Base-by-base conservation (phyloP, 768 basidiomycete genomes). In the Phlebiopsis flavidoalba region DNA sequence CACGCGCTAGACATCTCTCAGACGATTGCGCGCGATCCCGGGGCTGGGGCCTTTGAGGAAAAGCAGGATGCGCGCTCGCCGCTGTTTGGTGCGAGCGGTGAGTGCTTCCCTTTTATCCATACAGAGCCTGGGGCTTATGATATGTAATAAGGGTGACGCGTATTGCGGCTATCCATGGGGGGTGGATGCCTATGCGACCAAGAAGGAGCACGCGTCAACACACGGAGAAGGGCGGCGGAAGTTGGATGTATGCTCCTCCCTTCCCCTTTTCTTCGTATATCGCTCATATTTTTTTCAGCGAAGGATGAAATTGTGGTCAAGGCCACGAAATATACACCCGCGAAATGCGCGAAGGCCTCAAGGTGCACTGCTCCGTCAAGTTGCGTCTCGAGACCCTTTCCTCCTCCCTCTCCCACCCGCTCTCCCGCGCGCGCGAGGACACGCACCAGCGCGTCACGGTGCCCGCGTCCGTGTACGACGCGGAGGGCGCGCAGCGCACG, bases 111-210 rank as follows among this genome's bases (percentile, higher is more conserved):
- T 8, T 33, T 53, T 53, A 69, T n/a, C n/a, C 15, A 73, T 19
- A n/a, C 21, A 24, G n/a, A 12, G 5, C 11, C 12, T 11, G 7
- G 49, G 3, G 7, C 19, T 8, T 10, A 12, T 11, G 21, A 11
- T 22, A 7, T 3, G 12, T 3, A 6, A n/a, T 35, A 55, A 37
- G 53, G 11, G 21, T 19, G 53, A 55, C 8, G 53, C 19, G 19
- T 55, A 5, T 43, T 55, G 0, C 90, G 88, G 88, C 87, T 86
- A 85, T 63, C 87, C 21, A 69, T 89, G 33, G n/a, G n/a, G 88
- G 90, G 67, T 60, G 73, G 8, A 26, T 74, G 24, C 74, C 8
- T 24, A 22, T 36, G 50, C 60, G 22, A 37, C 62, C 46, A 62
- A 60, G 37, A 59, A 59, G 50, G 54, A 64, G 51, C 50, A 61